Base-by-base conservation (phyloP, 2,329 filamentous ascomycete genomes). In the Pleomassaria siparia region DNA sequence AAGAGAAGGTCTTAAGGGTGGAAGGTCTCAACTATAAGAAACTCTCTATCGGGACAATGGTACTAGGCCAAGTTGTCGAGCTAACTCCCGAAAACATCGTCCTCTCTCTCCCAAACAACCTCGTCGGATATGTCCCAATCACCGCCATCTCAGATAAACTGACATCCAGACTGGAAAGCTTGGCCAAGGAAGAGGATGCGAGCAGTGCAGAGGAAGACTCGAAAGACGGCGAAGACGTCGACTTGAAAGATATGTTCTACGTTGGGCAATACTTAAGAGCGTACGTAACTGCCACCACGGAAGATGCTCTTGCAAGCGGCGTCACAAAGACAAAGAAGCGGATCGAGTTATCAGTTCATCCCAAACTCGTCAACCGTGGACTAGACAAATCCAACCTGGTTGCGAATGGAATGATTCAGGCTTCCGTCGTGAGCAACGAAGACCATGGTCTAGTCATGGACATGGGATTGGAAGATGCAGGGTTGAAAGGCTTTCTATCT, bases 401-500 rank as follows among this genome's bases (percentile, higher is more conserved):
- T 9, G 73, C 80, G 32, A 87, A 95, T 63, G 80, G 78, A 55
- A 91, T 88, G 37, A 76, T 97, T 16, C 95, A 97, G 80, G 92
- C 91, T 2, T 87, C 91, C 0, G 86, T 99, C 21, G 74, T 81
- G 42, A 99, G 92, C 70, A 87, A 95, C n/a, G 92, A 99, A 71
- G 95, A 99, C 61, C 91, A 96, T 64, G 94, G 94, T 52, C 81
- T 94, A 48, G 83, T 97, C 46, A 96, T 99, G 90, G 90, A 96
- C 59, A 74, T 97, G 29, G 90, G 90, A 15, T 76, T 97, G 6
- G 78, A 84, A 28, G 82, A 84, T 44, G 74, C 79, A 25, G 80
- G 82, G 29, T 69, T 91, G 43, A 86, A 85, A 54, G 94, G 89
- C 2, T 99, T 99, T 73, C 79, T 99, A 64, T 83, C 90, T 4